These are phyloP conservation scores for Ceratobasidium sp. DNA, from an alignment of 1,284 basidiomycete genomes.

Conservation along the genomic window DNA sequence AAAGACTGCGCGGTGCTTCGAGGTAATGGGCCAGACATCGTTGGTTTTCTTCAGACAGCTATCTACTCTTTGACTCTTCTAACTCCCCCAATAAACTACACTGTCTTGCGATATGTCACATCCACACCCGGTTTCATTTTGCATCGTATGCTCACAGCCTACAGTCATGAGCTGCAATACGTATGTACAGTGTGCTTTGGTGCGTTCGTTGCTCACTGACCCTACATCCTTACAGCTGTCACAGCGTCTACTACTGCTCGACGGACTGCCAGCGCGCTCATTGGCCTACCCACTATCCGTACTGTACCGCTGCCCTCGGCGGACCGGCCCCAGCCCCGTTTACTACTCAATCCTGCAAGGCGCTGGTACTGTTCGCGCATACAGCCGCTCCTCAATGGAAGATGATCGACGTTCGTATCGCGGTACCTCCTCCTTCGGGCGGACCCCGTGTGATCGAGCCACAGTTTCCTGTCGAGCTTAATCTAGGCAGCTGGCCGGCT, in stretches of 20 bases:
- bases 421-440: background rate
- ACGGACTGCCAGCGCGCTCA: background rate
- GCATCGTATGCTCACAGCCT: background rate
- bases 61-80: too few relatives aligned
- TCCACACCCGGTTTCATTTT: background rate
- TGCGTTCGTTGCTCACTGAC: background rate
- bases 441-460: background rate
- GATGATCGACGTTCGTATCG: background rate
- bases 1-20: background rate
- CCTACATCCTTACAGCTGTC: background rate
- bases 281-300: constrained; percentile 9
- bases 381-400: background rate
- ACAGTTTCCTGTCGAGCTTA: constrained; percentile 12
- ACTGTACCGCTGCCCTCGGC: background rate
- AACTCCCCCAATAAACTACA: too few relatives aligned
- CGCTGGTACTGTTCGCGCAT: constrained; percentile 1
- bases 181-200: background rate
- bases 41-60: too few relatives aligned
- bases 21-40: too few relatives aligned
- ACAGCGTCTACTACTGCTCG: constrained; percentile 7
- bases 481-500: constrained; percentile 5
- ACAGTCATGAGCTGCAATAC: constrained; percentile 3
- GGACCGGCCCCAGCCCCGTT: background rate
- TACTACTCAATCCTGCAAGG: background rate
- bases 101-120: background rate